Evolutionary conservation across 1,284 basidiomycete species (phyloP).

Genomic region (Cryptococcus jaspeensis): DNA sequence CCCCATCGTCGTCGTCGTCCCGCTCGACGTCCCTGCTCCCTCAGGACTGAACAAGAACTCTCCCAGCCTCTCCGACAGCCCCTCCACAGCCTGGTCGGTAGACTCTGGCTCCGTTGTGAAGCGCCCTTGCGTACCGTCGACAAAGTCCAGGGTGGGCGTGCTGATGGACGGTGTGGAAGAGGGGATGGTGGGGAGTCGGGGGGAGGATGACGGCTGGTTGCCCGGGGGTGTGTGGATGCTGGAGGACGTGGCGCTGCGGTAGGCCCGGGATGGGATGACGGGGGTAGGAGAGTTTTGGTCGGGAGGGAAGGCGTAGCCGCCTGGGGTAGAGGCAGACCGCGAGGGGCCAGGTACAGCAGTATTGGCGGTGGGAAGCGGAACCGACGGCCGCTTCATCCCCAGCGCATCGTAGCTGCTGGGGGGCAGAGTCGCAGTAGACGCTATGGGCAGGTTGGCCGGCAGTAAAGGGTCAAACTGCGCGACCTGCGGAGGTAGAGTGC

Average conservation of each 20-base stretch:
- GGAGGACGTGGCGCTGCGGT: neutral
- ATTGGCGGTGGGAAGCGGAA: too few relatives aligned
- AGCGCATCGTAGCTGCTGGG: neutral
- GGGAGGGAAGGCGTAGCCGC: neutral
- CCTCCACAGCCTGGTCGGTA: constrained; percentile 27
- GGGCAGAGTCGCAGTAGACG: neutral
- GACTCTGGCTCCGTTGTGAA: constrained; percentile 24
- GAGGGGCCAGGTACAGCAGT: neutral
- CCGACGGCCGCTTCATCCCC: neutral
- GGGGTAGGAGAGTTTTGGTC: neutral
- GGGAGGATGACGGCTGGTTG: neutral
- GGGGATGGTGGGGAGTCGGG: neutral
- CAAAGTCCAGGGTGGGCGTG: constrained; percentile 15
- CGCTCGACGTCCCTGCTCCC: neutral
- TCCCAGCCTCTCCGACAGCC: constrained; percentile 38
- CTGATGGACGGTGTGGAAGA: constrained; percentile 4
- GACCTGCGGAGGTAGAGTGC: neutral
- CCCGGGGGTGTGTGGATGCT: neutral
- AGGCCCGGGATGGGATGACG: neutral
- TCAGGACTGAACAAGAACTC: constrained; percentile 44
- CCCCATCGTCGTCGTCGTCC: neutral
- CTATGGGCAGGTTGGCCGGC: neutral
- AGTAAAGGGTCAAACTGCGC: neutral
- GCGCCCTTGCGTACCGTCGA: constrained; percentile 28
- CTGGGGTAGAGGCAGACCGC: neutral